Evolutionary conservation across 2,329 filamentous ascomycete genomes (phyloP), one percentile per base, ranked within the genome.

Genomic region (Pseudopithomyces maydicus): DNA sequence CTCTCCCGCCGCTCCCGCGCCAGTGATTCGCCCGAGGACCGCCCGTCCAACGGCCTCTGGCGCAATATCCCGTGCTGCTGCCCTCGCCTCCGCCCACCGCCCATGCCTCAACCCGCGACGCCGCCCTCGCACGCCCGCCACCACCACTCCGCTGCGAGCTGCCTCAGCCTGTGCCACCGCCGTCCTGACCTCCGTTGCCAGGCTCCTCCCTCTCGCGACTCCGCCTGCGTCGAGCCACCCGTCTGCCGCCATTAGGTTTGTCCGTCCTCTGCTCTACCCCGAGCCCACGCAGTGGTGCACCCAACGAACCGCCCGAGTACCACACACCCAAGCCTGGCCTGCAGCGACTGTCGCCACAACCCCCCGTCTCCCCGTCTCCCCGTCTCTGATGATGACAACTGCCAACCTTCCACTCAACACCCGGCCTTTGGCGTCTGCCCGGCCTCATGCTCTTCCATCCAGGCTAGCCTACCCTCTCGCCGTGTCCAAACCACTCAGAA

Each of bases 1-100:
- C 36, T 36, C 22, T 55, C 52, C 52, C 52, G 52, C 52, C 44
- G 20, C 45, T 22, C 38, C 52, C 44, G 33, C 35, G 17, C 33
- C 44, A 11, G 36, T 54, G 29, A 48, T 54, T 54, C 17, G 52
- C 42, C 26, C 26, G 10, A 35, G n/a, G n/a, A 6, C 23, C 44
- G 43, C 19, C 3, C 17, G 19, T 15, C 2, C 39, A 52, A 52
- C 50, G 52, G 44, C 52, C 17, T 22, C 36, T 45, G 47, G 23
- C 54, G 53, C 47, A 42, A 56, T 46, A 33, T 47, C 42, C 41
- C 42, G 54, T 23, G 15, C 44, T 12, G 22, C 26, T 23, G 32
- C 12, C 12, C 35, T 6, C 35, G 5, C 20, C 48, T 3, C 23
- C 23, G 29, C n/a, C 5, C 39, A 35, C 11, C 2, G n/a, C 11